phyloP scores from a whole-genome alignment of 129 eudicot species.

The Centella asiatica region DNA sequence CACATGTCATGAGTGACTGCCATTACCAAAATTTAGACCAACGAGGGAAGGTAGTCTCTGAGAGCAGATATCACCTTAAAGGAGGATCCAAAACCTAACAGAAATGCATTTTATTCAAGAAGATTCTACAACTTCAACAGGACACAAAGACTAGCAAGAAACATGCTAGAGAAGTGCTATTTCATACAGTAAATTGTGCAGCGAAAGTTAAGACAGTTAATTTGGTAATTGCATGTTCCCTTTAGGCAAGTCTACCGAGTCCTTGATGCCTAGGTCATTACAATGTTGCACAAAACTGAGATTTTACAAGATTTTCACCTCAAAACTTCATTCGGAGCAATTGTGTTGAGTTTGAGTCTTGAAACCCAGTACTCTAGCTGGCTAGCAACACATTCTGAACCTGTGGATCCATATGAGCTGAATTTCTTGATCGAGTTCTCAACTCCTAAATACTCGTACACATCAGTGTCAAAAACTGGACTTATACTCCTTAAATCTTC shows the following conservation, averaged over 20 bases:
- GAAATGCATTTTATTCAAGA: too few relatives aligned
- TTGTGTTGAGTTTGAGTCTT: constrained; percentile 30
- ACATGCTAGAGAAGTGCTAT: too few relatives aligned
- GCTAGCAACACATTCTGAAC: constrained; percentile 80
- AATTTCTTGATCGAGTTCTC: constrained; percentile 82
- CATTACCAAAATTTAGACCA: too few relatives aligned
- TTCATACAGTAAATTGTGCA: background rate
- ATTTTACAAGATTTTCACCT: background rate
- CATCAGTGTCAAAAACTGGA: constrained; percentile 51
- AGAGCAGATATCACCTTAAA: too few relatives aligned
- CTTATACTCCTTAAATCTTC: constrained; percentile 51
- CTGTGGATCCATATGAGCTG: constrained; percentile 92
- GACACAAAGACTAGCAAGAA: too few relatives aligned
- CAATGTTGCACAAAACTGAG: background rate
- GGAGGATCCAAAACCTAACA: too few relatives aligned
- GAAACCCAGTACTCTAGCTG: constrained; percentile 71
- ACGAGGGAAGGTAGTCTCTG: too few relatives aligned
- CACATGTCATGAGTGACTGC: too few relatives aligned
- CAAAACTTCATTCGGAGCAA: background rate
- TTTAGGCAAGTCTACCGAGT: background rate
- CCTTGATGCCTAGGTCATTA: background rate
- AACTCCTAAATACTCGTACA: constrained; percentile 84
- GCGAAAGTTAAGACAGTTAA: background rate
- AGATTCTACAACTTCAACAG: too few relatives aligned
- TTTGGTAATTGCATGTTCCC: background rate